Base-by-base conservation (phyloP, 257 asterid species). In the Nicotiana tomentosiformis region DNA sequence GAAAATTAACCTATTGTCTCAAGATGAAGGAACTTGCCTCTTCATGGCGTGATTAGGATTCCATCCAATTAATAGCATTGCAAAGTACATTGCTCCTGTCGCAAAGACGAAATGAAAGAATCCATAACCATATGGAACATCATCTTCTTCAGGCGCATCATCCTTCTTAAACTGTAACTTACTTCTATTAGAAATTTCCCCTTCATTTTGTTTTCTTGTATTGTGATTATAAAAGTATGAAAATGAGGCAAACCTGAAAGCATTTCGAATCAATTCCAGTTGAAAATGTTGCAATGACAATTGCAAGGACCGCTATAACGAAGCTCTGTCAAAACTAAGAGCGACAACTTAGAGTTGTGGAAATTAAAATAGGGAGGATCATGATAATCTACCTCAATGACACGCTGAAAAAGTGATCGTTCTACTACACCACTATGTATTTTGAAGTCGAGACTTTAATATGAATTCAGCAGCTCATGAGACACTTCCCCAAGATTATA, bases 1-100 rank as follows among this genome's bases (percentile, higher is more conserved):
- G 18, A 62, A 81, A 76, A 67, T 37, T 26, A 43, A 56, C 1
- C 9, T 46, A n/a, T 74, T 74, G 39, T 43, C n/a, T 5, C 23
- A 70, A 65, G 61, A 77, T 70, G 58, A 1, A 16, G 77, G 80
- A 76, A 55, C 90, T 72, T 85, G 78, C 92, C 74, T 90, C 81
- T 87, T 88, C 92, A 90, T 90, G 83, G 89, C 26, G 30, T 88
- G 92, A 82, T 90, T 90, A 81, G 89, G 62, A 70, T 90, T 90
- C 92, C 92, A 90, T 46, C 92, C 91, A 61, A 89, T 86, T 76
- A 89, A 85, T 66, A 89, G 88, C 92, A 89, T 89, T 18, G 90
- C 91, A 49, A 89, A 89, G 58, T 89, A 89, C 92, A 89, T 89
- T 5, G 92, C 92, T 72, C 92, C 92, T 14, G 92, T 88, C 33